Base-by-base conservation (phyloP, 306 rosid genomes). In the Cucumis hystrix region DNA sequence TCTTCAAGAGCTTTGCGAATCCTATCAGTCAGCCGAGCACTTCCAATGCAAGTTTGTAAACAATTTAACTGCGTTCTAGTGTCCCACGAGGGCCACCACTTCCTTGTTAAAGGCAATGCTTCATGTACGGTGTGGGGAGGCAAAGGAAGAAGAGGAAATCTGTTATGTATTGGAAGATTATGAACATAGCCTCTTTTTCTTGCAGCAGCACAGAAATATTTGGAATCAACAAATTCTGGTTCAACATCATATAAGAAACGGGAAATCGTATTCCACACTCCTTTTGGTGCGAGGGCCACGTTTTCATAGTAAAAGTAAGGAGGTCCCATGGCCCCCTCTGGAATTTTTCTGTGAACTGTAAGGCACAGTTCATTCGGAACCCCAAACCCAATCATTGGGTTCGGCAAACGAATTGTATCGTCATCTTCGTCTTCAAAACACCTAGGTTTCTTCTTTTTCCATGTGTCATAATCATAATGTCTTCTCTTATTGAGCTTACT, bases 1-100 rank as follows among this genome's bases (percentile, higher is more conserved):
- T 60, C 82, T 76, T 92, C 96, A 56, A 95, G 52, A 33, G 97
- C 97, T 77, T 84, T 86, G 72, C 97, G 83, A 40, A 95, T 88
- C 79, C 99, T 89, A 5, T 92, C 92, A 0, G 97, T 90, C 1
- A 90, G 76, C 65, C 77, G 88, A 40, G 99, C 97, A 80, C 96
- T 92, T 10, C 83, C 99, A 72, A 78, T 67, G 43, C 86, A 86
- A 0, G 98, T 95, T 66, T 90, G 98, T 77, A 95, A 61, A 78
- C 99, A 95, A 49, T 95, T 95, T 6, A 95, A 87, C 25, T 95
- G 83, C 15, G 85, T 89, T 21, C 99, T 85, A 0, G 80, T 11
- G 55, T 96, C 99, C 99, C 99, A 96, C 7, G 92, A 80, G 45
- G 99, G 99, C 99, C 99, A 96, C 99, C 99, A 96, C 66, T 55